Conservation (phyloP, 2,329 filamentous ascomycete species). For the Aureobasidium sp. region DNA sequence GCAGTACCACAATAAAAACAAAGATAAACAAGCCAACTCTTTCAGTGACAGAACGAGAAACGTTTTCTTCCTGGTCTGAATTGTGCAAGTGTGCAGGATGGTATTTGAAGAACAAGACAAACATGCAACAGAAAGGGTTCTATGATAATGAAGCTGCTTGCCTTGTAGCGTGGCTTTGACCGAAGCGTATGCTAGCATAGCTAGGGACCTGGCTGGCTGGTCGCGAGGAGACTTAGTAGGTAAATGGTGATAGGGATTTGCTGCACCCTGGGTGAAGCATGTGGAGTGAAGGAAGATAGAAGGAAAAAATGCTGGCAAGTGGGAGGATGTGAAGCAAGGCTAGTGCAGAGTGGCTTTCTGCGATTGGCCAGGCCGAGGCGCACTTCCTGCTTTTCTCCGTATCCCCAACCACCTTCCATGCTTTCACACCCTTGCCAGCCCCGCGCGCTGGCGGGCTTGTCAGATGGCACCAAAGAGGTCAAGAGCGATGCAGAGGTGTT, state of each 20-base stretch:
- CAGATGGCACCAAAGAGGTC: not conserved
- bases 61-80: not conserved
- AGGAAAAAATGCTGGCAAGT: not conserved
- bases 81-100: not conserved
- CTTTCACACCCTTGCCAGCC: not conserved
- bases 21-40: not conserved
- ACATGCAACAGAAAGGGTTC: not conserved
- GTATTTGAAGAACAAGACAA: not conserved
- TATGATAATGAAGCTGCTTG: not conserved
- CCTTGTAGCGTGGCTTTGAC: not conserved
- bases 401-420: conserved; percentile 6
- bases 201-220: not conserved
- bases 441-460: not conserved
- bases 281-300: not conserved
- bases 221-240: not conserved
- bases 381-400: conserved; percentile 3
- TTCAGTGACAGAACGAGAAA: not conserved
- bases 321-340: not conserved
- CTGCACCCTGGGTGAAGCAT: not conserved
- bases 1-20: not conserved
- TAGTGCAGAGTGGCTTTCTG: not conserved
- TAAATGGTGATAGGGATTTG: not conserved
- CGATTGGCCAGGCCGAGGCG: not conserved
- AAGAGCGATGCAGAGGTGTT: not conserved
- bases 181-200: not conserved